Percentiles rank a stretch among this genome's conserved stretches.
Evolutionary conservation across 352 stramenopile genomes (phyloP).

Genomic region (Aphanomyces euteiches): DNA sequence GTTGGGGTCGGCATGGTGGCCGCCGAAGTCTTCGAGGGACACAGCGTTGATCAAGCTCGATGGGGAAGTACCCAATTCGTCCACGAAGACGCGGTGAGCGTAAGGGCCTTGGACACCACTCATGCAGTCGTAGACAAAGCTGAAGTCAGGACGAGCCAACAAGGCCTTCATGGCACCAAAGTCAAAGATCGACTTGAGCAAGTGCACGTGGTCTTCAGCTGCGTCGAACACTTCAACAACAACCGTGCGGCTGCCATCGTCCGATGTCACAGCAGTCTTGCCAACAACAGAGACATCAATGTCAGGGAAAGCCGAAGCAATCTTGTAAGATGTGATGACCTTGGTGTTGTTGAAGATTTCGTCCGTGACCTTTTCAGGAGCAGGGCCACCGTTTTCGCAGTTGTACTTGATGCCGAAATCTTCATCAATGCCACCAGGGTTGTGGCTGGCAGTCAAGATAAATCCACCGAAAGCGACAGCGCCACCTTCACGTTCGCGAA

Average conservation of each 20-base stretch:
- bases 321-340: slow-evolving; percentile 94
- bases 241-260: slow-evolving; percentile 89
- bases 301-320: slow-evolving; percentile 74
- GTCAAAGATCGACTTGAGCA: slow-evolving; percentile 98
- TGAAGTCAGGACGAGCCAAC: slow-evolving; percentile 90
- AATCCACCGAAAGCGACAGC: slow-evolving; percentile 93
- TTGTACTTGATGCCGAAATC: slow-evolving; percentile 99
- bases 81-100: slow-evolving; percentile 93
- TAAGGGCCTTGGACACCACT: slow-evolving; percentile 97
- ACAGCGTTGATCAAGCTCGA: slow-evolving; percentile 89
- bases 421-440: slow-evolving; percentile 96
- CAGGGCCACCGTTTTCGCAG: slow-evolving; percentile 95
- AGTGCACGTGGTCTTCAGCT: slow-evolving; percentile 92
- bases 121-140: slow-evolving; percentile 97
- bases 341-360: slow-evolving; percentile 95
- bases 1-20: slow-evolving; percentile 98
- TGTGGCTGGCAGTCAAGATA: slow-evolving; percentile 98
- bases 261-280: slow-evolving; percentile 64
- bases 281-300: slow-evolving; percentile 70
- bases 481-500: slow-evolving; percentile 92
- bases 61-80: slow-evolving; percentile 89
- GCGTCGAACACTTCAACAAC: slow-evolving; percentile 97
- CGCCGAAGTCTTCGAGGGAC: slow-evolving; percentile 96
- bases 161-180: slow-evolving; percentile 93
- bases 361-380: slow-evolving; percentile 96